Base-by-base conservation (phyloP, 2,329 filamentous ascomycete genomes). In the Epichloe coenophiala region DNA sequence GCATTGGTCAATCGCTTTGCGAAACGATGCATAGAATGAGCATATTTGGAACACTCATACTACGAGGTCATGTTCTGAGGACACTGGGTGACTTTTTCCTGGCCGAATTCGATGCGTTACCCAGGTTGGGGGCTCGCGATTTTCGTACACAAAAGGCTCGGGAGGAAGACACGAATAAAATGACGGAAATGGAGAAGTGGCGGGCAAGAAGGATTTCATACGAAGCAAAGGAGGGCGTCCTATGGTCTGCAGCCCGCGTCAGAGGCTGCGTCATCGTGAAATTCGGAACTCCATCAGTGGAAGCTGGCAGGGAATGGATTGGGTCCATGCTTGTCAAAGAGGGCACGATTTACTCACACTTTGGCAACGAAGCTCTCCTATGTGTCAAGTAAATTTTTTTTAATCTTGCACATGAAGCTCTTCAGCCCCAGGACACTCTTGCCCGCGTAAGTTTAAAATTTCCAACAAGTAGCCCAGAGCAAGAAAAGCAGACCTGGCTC, bases 211-310 rank as follows among this genome's bases (percentile, higher is more conserved):
- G 84, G 53, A 69, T 84, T 19, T 62, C 65, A 50, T 71, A 73
- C 61, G 86, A 93, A 64, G 74, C 68, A 54, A 61, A 67, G 9
- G 71, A 76, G 46, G 77, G 77, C n/a, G 66, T 95, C 3, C 71
- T 91, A 3, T 95, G 89, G 88, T 90, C 88, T 27, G 87, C 86
- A 12, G 86, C 89, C 13, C 77, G 76, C 27, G 81, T 94, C 36
- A 77, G 89, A 49, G 84, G 88, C 4, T 95, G 91, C 61, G 84
- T 93, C 3, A 76, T 96, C 27, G 84, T 97, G 58, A 97, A 97
- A 65, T 94, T 97, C 64, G 88, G 87, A 1, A 87, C 90, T 1
- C 76, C 74, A 50, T 83, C 83, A 43, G 84, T 95, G 23, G 89
- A 97, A 64, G 84, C 83, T 27, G 89, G 84, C 4, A 80, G 86